Conservation (phyloP, 140 eudicot species). For the Cichorium intybus region DNA sequence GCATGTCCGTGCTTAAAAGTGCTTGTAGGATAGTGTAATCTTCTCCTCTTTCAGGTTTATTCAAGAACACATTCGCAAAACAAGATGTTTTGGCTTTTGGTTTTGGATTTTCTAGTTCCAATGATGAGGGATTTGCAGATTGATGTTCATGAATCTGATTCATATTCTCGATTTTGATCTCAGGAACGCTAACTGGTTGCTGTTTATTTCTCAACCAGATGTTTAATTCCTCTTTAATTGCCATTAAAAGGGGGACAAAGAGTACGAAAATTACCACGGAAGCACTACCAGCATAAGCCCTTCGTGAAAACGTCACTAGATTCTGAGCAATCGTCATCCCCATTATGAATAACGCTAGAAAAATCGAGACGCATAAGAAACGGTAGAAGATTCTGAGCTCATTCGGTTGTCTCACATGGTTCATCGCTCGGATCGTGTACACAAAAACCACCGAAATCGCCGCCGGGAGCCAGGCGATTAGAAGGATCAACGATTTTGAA, state of each 20-base stretch:
- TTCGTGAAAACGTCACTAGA: conserved; percentile 25
- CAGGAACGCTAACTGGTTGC: neutral
- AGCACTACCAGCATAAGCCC: conserved; percentile 51
- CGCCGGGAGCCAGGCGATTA: conserved; percentile 59
- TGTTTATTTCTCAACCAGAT: conserved; percentile 17
- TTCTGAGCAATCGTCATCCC: conserved; percentile 49
- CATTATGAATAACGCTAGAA: conserved; percentile 57
- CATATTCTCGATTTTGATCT: conserved; percentile 27
- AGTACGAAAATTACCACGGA: conserved; percentile 37
- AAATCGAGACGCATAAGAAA: conserved; percentile 45
- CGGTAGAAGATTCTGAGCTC: conserved; percentile 48
- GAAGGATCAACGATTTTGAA: conserved; percentile 43
- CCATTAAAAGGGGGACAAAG: conserved; percentile 46
- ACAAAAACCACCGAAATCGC: conserved; percentile 51
- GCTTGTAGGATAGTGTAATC: conserved; percentile 59
- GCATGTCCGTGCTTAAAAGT: conserved; percentile 51
- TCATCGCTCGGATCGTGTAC: conserved; percentile 36
- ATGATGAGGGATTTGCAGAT: neutral
- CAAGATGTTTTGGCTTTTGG: conserved; percentile 19
- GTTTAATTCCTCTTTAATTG: conserved; percentile 38
- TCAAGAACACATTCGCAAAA: conserved; percentile 38
- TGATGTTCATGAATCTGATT: neutral
- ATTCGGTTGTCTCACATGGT: conserved; percentile 29
- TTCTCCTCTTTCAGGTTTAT: conserved; percentile 63
- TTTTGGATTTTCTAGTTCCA: neutral